A percentile compares a stretch with the other conserved stretches of the same genome.
Conservation (phyloP, 257 asterid species). For the Ajuga chamaepitys region DNA sequence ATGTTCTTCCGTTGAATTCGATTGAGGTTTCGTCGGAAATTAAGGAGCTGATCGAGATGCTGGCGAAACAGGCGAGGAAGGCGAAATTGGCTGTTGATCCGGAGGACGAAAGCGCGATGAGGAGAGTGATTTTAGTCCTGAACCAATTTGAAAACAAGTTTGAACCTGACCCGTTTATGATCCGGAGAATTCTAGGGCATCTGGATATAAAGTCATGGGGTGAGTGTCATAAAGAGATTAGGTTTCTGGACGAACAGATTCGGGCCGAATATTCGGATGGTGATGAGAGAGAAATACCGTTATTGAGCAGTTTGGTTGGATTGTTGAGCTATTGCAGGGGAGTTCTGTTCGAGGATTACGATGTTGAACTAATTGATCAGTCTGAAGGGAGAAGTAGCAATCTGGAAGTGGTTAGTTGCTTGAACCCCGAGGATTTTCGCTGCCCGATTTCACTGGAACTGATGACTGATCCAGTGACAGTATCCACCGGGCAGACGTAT, state of each 20-base stretch:
- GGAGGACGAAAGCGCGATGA: constrained; percentile 39
- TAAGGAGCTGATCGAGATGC: constrained; percentile 47
- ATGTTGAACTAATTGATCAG: constrained; percentile 24
- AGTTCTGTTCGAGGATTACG: constrained; percentile 41
- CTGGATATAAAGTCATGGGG: constrained; percentile 45
- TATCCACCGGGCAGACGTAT: constrained; percentile 70
- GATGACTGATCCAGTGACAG: constrained; percentile 77
- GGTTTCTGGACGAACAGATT: constrained; percentile 44
- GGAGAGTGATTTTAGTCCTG: constrained; percentile 38
- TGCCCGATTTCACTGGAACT: constrained; percentile 74
- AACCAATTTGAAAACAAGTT: constrained; percentile 58
- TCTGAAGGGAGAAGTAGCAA: constrained; percentile 25
- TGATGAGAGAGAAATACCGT: constrained; percentile 35
- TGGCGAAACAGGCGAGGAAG: constrained; percentile 44
- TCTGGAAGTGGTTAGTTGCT: constrained; percentile 32
- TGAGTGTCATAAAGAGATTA: constrained; percentile 52
- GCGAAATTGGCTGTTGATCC: constrained; percentile 40
- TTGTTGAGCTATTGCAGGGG: constrained; percentile 64
- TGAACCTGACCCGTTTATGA: constrained; percentile 44
- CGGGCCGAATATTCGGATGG: constrained; percentile 23
- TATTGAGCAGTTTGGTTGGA: constrained; percentile 47
- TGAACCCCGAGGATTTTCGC: constrained; percentile 62
- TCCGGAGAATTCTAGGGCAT: constrained; percentile 37
- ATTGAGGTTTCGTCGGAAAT: constrained; percentile 36
- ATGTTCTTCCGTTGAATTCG: constrained; percentile 41